Percentiles rank a stretch among this genome's conserved stretches.
Evolutionary conservation across 2,329 filamentous ascomycete genomes (phyloP).

Genomic region (Mycosphaerella sp.): DNA sequence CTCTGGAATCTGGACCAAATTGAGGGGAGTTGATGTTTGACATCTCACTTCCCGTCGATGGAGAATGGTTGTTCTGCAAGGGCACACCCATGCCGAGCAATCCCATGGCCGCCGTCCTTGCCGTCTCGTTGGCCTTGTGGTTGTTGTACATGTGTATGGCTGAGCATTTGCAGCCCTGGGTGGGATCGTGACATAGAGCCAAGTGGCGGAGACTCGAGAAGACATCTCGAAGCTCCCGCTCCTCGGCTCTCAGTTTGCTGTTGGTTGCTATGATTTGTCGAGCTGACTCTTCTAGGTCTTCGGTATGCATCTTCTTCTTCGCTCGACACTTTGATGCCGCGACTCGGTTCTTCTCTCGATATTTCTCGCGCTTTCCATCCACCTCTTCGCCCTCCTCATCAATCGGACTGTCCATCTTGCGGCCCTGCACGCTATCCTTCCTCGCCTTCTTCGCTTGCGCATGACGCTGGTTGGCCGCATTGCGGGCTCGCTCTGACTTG

Average conservation of each 20-base stretch:
- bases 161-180: conserved; percentile 30
- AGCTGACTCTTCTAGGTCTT: conserved; percentile 45
- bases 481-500: conserved; percentile 31
- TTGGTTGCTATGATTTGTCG: conserved; percentile 35
- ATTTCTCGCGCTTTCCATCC: conserved; percentile 49
- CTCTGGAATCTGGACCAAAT: conserved; percentile 10
- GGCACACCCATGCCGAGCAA: conserved; percentile 9
- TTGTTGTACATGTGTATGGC: conserved; percentile 33
- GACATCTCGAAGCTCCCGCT: conserved; percentile 31
- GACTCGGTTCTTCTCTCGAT: conserved; percentile 64
- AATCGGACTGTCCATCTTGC: conserved; percentile 5
- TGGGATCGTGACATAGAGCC: conserved; percentile 30
- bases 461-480: conserved; percentile 30
- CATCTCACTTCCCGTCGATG: conserved; percentile 20
- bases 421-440: conserved; percentile 16
- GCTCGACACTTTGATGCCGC: conserved; percentile 69
- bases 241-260: conserved; percentile 29
- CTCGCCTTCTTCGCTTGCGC: conserved; percentile 27
- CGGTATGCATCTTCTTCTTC: conserved; percentile 58
- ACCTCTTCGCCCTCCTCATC: conserved; percentile 20
- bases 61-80: conserved; percentile 12
- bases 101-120: conserved; percentile 16
- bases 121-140: conserved; percentile 27
- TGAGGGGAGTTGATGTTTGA: conserved; percentile 12
- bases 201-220: conserved; percentile 31